Conservation (phyloP, 164 flowering plant species). For the Vitis labrusca region DNA sequence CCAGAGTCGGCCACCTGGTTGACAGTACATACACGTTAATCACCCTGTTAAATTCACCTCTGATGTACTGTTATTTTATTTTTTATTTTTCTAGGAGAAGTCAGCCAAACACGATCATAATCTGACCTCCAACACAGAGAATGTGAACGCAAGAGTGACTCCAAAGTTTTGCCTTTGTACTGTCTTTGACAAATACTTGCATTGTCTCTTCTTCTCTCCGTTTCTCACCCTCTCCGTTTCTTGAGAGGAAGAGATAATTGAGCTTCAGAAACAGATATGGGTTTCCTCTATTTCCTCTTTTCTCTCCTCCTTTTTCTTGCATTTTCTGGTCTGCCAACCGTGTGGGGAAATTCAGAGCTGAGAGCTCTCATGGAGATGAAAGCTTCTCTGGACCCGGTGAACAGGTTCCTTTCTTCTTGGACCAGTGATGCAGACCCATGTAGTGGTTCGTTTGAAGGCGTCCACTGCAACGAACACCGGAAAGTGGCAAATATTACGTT, state of each 20-base stretch:
- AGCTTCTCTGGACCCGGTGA: constrained; percentile 54
- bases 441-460: constrained; percentile 48
- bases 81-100: too few species aligned
- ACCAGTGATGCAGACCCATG: constrained; percentile 51
- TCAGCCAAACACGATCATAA: too few species aligned
- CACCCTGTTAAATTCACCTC: too few species aligned
- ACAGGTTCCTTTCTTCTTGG: constrained; percentile 50
- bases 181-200: too few species aligned
- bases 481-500: constrained; percentile 67
- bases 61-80: too few species aligned
- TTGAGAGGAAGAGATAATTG: background rate
- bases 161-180: too few species aligned
- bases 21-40: too few species aligned
- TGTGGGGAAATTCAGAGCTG: constrained; percentile 49
- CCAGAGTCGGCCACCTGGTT: too few species aligned
- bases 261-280: constrained; percentile 19
- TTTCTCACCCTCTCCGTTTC: too few species aligned
- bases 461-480: constrained; percentile 58
- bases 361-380: constrained; percentile 65
- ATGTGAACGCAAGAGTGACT: too few species aligned
- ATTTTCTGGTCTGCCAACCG: constrained; percentile 9
- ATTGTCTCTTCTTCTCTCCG: too few species aligned
- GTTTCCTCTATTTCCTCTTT: constrained; percentile 6
- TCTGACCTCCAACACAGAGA: too few species aligned
- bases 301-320: constrained; percentile 24